Conservation (phyloP, 805 yeast genomes). For the Saccharomycopsis capsularis region DNA sequence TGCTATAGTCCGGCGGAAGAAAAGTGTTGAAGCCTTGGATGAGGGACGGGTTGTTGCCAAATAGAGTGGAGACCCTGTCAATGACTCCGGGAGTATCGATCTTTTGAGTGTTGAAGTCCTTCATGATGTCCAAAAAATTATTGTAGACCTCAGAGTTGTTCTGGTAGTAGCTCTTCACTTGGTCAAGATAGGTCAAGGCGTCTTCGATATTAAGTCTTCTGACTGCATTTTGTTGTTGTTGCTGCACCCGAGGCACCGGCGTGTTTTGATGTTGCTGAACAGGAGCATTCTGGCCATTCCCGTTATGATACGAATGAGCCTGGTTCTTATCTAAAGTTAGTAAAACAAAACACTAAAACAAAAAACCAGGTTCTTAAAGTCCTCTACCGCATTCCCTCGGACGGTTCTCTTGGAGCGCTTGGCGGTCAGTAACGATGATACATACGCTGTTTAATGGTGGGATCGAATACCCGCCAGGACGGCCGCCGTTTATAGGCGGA, state of each 20-base stretch:
- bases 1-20: constrained; percentile 91
- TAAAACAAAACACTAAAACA: background rate
- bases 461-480: constrained; percentile 3
- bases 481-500: constrained; percentile 9
- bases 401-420: background rate
- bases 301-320: background rate
- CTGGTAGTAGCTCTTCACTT: constrained; percentile 87
- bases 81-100: constrained; percentile 98
- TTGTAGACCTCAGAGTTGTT: constrained; percentile 94
- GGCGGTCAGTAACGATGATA: background rate
- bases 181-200: constrained; percentile 91
- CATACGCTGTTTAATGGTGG: constrained; percentile 3
- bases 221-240: background rate
- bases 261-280: background rate
- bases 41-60: constrained; percentile 86
- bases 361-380: too few species aligned
- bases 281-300: background rate
- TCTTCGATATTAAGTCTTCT: constrained; percentile 74
- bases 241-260: background rate
- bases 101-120: constrained; percentile 92
- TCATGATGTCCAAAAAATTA: constrained; percentile 95
- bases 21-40: constrained; percentile 98
- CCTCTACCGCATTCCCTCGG: too few species aligned
- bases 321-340: background rate
- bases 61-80: constrained; percentile 84